These are phyloP conservation scores for Penicillium brasilianum DNA, from an alignment of 2,329 filamentous ascomycete species.

Conservation along the genomic window DNA sequence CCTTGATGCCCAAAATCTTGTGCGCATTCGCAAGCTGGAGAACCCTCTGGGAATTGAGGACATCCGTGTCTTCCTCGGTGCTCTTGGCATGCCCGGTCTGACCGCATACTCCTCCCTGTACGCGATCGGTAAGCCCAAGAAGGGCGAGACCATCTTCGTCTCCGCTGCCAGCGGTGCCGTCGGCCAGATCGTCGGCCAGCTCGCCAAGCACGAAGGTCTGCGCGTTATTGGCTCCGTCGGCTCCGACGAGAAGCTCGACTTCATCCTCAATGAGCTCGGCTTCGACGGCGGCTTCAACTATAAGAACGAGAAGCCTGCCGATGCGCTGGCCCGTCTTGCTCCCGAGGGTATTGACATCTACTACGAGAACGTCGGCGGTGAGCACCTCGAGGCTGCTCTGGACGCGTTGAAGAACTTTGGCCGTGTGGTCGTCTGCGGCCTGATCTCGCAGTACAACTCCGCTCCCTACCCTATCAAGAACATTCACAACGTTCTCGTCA, in stretches of 20 bases:
- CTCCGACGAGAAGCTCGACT: slow-evolving; percentile 78
- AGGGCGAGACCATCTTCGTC: slow-evolving; percentile 82
- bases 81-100: slow-evolving; percentile 78
- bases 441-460: slow-evolving; percentile 81
- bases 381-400: slow-evolving; percentile 72
- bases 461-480: slow-evolving; percentile 71
- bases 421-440: slow-evolving; percentile 66
- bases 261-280: slow-evolving; percentile 69
- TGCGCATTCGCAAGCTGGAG: slow-evolving; percentile 60
- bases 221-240: slow-evolving; percentile 81
- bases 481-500: slow-evolving; percentile 67
- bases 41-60: slow-evolving; percentile 64
- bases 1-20: slow-evolving; percentile 55
- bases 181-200: slow-evolving; percentile 80
- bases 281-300: slow-evolving; percentile 85
- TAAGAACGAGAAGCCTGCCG: slow-evolving; percentile 75
- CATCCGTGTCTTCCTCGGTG: slow-evolving; percentile 68
- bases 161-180: slow-evolving; percentile 81
- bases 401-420: slow-evolving; percentile 68
- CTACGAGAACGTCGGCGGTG: slow-evolving; percentile 80
- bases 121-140: slow-evolving; percentile 74
- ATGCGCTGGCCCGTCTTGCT: slow-evolving; percentile 71
- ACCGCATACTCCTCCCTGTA: slow-evolving; percentile 77
- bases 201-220: slow-evolving; percentile 80
- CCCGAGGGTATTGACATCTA: slow-evolving; percentile 82